A percentile compares a stretch with the other conserved stretches of the same genome.
Conservation (phyloP, 352 stramenopile genomes). For the Globisporangium spinosum region DNA sequence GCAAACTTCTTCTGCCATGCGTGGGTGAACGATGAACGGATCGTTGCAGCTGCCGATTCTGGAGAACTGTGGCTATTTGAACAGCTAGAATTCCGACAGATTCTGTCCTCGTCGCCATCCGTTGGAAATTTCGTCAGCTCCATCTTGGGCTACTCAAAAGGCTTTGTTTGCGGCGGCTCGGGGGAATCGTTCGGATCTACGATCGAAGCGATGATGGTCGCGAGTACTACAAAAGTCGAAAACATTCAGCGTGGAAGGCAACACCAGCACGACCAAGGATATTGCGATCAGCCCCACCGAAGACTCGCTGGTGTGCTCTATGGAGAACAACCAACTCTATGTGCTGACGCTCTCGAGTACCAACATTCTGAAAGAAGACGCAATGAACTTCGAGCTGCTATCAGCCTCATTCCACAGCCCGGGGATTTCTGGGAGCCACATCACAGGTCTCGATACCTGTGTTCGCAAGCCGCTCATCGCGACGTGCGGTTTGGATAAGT, state of each 20-base stretch:
- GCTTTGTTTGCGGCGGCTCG: conserved; percentile 79
- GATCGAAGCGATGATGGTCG: conserved; percentile 81
- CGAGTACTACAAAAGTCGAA: conserved; percentile 92
- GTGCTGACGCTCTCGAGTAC: conserved; percentile 87
- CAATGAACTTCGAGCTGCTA: conserved; percentile 92
- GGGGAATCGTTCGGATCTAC: conserved; percentile 79
- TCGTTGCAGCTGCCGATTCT: conserved; percentile 86
- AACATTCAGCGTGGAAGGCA: conserved; percentile 84
- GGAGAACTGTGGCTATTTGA: conserved; percentile 93
- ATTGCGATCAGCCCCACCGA: conserved; percentile 88
- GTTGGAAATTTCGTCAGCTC: conserved; percentile 84
- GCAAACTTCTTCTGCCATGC: conserved; percentile 88
- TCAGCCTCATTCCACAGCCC: conserved; percentile 87
- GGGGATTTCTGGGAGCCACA: conserved; percentile 56
- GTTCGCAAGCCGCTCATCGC: conserved; percentile 90
- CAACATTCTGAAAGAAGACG: conserved; percentile 91
- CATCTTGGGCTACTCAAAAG: conserved; percentile 89
- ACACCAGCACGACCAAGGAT: conserved; percentile 72
- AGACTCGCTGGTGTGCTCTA: conserved; percentile 85
- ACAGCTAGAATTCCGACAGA: conserved; percentile 87
- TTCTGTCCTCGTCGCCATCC: conserved; percentile 60
- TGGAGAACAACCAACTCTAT: conserved; percentile 90
- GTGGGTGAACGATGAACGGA: conserved; percentile 90
- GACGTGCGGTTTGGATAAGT: conserved; percentile 89
- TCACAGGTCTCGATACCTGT: conserved; percentile 92